Evolutionary conservation across 2,329 filamentous ascomycete genomes (phyloP).

Genomic region (Xylariomycetidae sp.): DNA sequence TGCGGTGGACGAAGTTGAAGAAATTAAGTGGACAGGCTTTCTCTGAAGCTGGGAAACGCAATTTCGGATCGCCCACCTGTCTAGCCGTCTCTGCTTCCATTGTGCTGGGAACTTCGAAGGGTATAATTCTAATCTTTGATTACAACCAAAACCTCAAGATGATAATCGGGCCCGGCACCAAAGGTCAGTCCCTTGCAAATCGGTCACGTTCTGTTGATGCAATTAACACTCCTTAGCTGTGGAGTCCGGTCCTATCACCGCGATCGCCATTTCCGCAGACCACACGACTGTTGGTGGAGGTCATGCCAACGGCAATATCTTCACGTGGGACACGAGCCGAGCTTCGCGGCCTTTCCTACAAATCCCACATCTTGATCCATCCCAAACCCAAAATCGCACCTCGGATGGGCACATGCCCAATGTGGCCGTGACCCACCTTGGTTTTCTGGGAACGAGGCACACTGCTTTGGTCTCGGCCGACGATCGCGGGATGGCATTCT

Average conservation of each 20-base stretch:
- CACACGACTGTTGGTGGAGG: constrained; percentile 87
- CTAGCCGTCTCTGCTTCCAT: constrained; percentile 83
- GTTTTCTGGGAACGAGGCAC: constrained; percentile 87
- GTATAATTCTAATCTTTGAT: constrained; percentile 91
- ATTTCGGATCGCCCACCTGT: constrained; percentile 87
- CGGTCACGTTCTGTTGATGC: not conserved
- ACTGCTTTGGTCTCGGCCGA: constrained; percentile 95
- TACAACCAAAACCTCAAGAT: constrained; percentile 93
- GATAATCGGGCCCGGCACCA: constrained; percentile 89
- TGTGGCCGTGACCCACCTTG: constrained; percentile 79
- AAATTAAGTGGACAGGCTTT: constrained; percentile 88
- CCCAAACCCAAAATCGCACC: constrained; percentile 58
- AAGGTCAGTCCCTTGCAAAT: too few relatives aligned
- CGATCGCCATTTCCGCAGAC: constrained; percentile 87
- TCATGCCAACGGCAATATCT: constrained; percentile 85
- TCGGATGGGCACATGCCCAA: constrained; percentile 76
- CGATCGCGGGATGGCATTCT: constrained; percentile 95
- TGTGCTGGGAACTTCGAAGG: constrained; percentile 87
- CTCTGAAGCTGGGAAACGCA: constrained; percentile 85
- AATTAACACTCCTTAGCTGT: constrained; percentile 53
- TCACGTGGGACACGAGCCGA: constrained; percentile 88
- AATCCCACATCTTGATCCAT: constrained; percentile 69
- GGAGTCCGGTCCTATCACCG: constrained; percentile 81
- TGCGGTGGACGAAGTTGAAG: constrained; percentile 88
- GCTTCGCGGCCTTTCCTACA: constrained; percentile 83